phyloP scores from a whole-genome alignment of 495 filamentous ascomycete species.

The Oidiodendron maius region DNA sequence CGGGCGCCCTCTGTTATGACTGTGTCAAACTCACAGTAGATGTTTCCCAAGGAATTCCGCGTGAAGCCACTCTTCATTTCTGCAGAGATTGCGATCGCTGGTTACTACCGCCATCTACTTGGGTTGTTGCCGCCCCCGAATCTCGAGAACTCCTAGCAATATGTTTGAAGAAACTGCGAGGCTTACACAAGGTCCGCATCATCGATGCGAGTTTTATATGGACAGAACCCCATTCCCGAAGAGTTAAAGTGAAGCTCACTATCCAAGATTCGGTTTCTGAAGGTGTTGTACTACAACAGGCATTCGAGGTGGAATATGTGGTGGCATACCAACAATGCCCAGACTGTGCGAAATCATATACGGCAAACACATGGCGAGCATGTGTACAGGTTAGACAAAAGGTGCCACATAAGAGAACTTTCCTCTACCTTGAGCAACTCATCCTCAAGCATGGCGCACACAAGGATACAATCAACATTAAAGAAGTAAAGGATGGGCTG shows the following conservation, averaged over 20 bases:
- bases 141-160: constrained; percentile 85
- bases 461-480: constrained; percentile 92
- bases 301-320: constrained; percentile 89
- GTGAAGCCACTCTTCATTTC: constrained; percentile 75
- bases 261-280: constrained; percentile 66
- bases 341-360: constrained; percentile 91
- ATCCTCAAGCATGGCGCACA: constrained; percentile 92
- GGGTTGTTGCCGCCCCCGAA: constrained; percentile 77
- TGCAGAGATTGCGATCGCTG: constrained; percentile 92
- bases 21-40: constrained; percentile 91
- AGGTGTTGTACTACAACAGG: constrained; percentile 85
- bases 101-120: constrained; percentile 80
- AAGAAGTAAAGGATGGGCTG: constrained; percentile 86
- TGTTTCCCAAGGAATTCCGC: constrained; percentile 85
- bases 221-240: constrained; percentile 92
- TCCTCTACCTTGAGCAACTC: constrained; percentile 92
- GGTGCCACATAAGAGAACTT: constrained; percentile 94
- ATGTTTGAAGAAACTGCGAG: constrained; percentile 76
- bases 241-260: constrained; percentile 88
- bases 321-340: constrained; percentile 85
- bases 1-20: constrained; percentile 87
- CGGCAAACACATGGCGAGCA: constrained; percentile 84
- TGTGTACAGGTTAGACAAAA: constrained; percentile 92
- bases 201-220: constrained; percentile 95
- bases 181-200: constrained; percentile 79